Evolutionary conservation across 768 basidiomycete genomes (phyloP), one percentile per base, ranked within the genome.

Genomic region (Serendipita sp.): DNA sequence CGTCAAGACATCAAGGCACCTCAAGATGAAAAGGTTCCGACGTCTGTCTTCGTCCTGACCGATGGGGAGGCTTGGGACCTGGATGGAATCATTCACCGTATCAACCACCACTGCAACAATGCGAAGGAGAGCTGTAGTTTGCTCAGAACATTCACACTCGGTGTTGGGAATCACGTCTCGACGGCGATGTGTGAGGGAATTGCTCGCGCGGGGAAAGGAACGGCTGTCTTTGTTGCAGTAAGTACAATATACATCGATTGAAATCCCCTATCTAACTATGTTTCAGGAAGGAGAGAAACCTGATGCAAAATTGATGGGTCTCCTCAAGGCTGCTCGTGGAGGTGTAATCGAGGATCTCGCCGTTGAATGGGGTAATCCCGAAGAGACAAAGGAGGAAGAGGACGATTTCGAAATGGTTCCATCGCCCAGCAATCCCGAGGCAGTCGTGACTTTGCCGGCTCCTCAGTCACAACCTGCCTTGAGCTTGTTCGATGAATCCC

Each of bases 21-120:
- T 1, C n/a, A 34, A 16, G 44, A 17, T 22, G 17, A 31, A 5
- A 14, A 4, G 3, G 9, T 16, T n/a, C 74, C 82, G 1, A 79
- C 80, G 0, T 76, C 72, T 5, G 69, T 82, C 5, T 82, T 85
- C 64, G 69, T 84, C 14, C 71, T 85, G 31, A 85, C 84, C 1
- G 84, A 83, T 63, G 83, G n/a, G 16, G 48, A 51, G 16, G 16
- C 48, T 14, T 51, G 26, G 13, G 48, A 51, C 22, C 48, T 51
- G 11, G 16, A 26, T 16, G 48, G 48, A 11, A 26, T 51, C 48
- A 28, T 24, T 14, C 11, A 24, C 28, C 11, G 13, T 11, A 26
- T 51, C 22, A 28, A 13, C 9, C 48, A 24, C 9, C 48, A 13
- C 16, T 16, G 9, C 26, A 13, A 11, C 11, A 14, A 14, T 11